These are phyloP conservation scores for Diaporthe batatas DNA, from an alignment of 2,329 filamentous ascomycete species.

Conservation along the genomic window DNA sequence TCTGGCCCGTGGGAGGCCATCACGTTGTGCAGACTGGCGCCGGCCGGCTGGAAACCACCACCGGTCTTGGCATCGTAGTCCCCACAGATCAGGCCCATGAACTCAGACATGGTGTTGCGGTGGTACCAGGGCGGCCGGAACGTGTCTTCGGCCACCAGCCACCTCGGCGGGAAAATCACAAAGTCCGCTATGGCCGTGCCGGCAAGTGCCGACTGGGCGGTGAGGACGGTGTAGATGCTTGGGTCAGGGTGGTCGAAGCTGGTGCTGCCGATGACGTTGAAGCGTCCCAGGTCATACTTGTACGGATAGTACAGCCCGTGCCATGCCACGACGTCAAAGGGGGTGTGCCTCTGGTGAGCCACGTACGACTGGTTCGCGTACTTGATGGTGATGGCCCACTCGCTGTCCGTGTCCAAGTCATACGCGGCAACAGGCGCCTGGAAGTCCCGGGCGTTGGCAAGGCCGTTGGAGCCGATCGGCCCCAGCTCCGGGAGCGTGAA, in stretches of 20 bases:
- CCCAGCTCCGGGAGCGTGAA: constrained; percentile 80
- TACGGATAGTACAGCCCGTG: constrained; percentile 84
- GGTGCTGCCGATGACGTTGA: constrained; percentile 80
- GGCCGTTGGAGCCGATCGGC: constrained; percentile 78
- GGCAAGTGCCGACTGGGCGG: constrained; percentile 69
- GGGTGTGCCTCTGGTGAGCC: constrained; percentile 76
- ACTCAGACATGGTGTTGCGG: constrained; percentile 76
- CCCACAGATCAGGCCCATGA: constrained; percentile 71
- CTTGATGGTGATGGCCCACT: constrained; percentile 70
- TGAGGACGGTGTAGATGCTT: constrained; percentile 80
- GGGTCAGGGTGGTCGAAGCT: constrained; percentile 85
- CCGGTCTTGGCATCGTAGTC: constrained; percentile 73
- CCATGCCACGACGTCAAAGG: constrained; percentile 85
- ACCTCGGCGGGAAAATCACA: constrained; percentile 79
- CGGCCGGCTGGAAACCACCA: constrained; percentile 68
- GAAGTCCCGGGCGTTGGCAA: constrained; percentile 82
- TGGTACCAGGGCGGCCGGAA: constrained; percentile 82
- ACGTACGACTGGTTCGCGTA: constrained; percentile 77
- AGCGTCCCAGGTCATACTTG: constrained; percentile 85
- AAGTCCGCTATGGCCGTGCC: constrained; percentile 79
- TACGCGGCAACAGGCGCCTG: constrained; percentile 79
- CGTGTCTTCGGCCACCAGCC: constrained; percentile 77
- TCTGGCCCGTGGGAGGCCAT: constrained; percentile 78
- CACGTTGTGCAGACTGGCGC: constrained; percentile 76
- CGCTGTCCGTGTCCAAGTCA: constrained; percentile 66